Evolutionary conservation across 1,284 basidiomycete species (phyloP).

Genomic region (Kalmanozyma brasiliensis): DNA sequence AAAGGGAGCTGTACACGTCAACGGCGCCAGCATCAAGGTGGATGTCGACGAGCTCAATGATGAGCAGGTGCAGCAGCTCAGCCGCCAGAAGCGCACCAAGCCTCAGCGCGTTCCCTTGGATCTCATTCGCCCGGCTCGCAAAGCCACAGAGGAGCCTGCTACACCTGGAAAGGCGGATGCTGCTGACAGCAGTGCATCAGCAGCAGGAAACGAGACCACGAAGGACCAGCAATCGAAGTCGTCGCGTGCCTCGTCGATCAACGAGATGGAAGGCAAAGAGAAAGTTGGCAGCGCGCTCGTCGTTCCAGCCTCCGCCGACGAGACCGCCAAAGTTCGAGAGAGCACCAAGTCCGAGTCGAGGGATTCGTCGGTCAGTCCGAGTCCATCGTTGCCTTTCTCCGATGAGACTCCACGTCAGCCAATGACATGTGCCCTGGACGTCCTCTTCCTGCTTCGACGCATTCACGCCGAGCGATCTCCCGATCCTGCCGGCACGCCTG

Average conservation of each 20-base stretch:
- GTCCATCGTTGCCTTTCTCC: slow-evolving; percentile 42
- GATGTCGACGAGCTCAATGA: slow-evolving; percentile 91
- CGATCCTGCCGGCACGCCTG: slow-evolving; percentile 69
- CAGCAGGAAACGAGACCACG: not conserved
- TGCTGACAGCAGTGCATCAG: slow-evolving; percentile 4
- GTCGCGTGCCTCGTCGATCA: not conserved
- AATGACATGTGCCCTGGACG: slow-evolving; percentile 63
- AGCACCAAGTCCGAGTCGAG: slow-evolving; percentile 1
- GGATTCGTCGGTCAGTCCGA: slow-evolving; percentile 10
- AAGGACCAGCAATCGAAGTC: slow-evolving; percentile 10
- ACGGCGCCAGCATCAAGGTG: slow-evolving; percentile 86
- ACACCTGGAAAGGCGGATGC: not conserved
- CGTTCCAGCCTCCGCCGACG: not conserved
- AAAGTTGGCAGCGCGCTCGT: not conserved
- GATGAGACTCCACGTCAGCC: slow-evolving; percentile 58
- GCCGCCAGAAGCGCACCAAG: slow-evolving; percentile 85
- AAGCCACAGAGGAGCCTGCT: slow-evolving; percentile 5
- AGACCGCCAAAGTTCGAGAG: slow-evolving; percentile 10
- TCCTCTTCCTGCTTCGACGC: slow-evolving; percentile 60
- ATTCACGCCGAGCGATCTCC: slow-evolving; percentile 68
- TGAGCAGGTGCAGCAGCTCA: slow-evolving; percentile 83
- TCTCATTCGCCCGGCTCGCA: slow-evolving; percentile 67
- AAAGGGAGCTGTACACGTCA: slow-evolving; percentile 84
- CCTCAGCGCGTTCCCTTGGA: slow-evolving; percentile 89
- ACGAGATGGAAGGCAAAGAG: not conserved